A percentile compares a stretch with the other conserved stretches of the same genome.
Conservation (phyloP, 345 rosid genomes). For the Raphanus sativus region DNA sequence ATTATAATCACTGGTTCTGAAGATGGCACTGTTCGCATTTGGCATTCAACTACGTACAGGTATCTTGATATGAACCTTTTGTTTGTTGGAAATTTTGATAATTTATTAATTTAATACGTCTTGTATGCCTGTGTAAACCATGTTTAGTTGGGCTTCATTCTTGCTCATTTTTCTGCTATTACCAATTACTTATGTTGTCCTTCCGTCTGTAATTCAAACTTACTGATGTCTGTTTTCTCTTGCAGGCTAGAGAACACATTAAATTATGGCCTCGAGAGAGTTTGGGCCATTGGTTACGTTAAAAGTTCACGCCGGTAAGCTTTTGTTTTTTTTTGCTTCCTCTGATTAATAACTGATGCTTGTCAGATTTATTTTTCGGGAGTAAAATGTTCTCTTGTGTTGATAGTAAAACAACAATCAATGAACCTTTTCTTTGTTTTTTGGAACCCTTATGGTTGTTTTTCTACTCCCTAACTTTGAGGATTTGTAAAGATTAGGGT, state of each 20-base stretch:
- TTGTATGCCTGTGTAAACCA: slow-evolving; percentile 2
- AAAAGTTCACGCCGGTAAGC: slow-evolving; percentile 90
- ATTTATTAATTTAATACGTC: neutral
- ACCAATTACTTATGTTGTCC: slow-evolving; percentile 5
- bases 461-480: neutral
- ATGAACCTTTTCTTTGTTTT: neutral
- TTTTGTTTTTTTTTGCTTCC: neutral
- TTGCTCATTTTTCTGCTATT: neutral
- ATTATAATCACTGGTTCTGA: slow-evolving; percentile 83
- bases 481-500: slow-evolving; percentile 10
- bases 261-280: slow-evolving; percentile 97
- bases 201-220: slow-evolving; percentile 7
- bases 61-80: slow-evolving; percentile 23
- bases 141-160: slow-evolving; percentile 8
- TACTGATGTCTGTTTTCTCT: slow-evolving; percentile 16
- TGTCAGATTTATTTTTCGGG: slow-evolving; percentile 1
- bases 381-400: slow-evolving; percentile 7
- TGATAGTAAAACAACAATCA: neutral
- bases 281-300: slow-evolving; percentile 91
- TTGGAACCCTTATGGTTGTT: neutral
- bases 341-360: neutral
- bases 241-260: slow-evolving; percentile 69
- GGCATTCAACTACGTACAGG: slow-evolving; percentile 85
- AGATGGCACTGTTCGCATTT: slow-evolving; percentile 77
- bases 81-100: neutral